Conservation (phyloP, 1,139 yeast genomes). For the Nematodospora anomalae region DNA sequence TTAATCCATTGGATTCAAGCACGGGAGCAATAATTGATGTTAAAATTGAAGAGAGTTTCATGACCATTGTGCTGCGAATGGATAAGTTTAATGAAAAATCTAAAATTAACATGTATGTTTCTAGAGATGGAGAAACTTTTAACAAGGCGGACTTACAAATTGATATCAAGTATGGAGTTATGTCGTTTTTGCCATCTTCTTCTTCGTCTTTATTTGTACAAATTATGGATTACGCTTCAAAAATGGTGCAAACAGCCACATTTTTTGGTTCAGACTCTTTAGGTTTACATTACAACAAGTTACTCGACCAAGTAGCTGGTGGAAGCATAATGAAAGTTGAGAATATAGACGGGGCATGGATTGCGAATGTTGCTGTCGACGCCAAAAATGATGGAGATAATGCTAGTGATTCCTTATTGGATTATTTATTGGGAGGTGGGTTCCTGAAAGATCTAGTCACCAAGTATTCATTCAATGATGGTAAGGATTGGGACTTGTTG, state of each 20-base stretch:
- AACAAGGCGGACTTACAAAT: conserved; percentile 51
- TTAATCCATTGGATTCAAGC: conserved; percentile 25
- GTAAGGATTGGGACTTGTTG: conserved; percentile 59
- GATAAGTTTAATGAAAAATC: conserved; percentile 48
- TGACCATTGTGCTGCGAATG: conserved; percentile 50
- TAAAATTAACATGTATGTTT: conserved; percentile 49
- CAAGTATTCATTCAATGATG: conserved; percentile 61
- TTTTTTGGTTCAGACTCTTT: conserved; percentile 62
- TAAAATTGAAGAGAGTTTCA: conserved; percentile 50
- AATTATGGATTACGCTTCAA: conserved; percentile 36
- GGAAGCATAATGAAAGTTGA: conserved; percentile 52
- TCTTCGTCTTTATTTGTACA: conserved; percentile 56
- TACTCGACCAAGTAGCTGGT: conserved; percentile 45
- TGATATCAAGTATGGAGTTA: conserved; percentile 44
- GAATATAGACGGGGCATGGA: conserved; percentile 71
- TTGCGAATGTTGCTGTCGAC: conserved; percentile 46
- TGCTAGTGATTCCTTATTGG: conserved; percentile 23
- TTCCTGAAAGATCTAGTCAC: conserved; percentile 20
- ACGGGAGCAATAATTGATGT: conserved; percentile 48
- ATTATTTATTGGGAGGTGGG: conserved; percentile 30
- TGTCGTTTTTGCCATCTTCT: conserved; percentile 56
- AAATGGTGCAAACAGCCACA: conserved; percentile 24
- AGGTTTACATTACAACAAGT: conserved; percentile 55
- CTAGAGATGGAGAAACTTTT: conserved; percentile 59
- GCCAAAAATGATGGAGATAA: conserved; percentile 18